Evolutionary conservation across 2,329 filamentous ascomycete species (phyloP), one percentile per base, ranked within the genome.

Genomic region (Fusarium xylarioides): DNA sequence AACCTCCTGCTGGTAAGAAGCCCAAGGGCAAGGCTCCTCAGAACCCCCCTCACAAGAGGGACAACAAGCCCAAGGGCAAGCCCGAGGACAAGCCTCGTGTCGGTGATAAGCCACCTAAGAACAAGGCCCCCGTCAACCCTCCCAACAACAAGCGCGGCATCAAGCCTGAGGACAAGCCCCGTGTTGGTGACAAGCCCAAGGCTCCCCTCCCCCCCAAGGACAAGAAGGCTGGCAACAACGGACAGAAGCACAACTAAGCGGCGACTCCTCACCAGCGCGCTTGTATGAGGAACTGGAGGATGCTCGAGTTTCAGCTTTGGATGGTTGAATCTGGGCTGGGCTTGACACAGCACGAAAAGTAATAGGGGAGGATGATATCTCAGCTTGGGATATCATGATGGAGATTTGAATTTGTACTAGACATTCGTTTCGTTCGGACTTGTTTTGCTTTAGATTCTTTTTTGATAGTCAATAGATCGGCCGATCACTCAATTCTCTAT

Each of bases 381-480:
- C n/a, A 11, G 15, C 11, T 28, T 26, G 26, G 2, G n/a, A 12
- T 18, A 16, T 14, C n/a, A 28, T 16, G 11, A 44, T 21, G 7
- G 26, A 16, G 18, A n/a, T 37, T 49, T 34, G 26, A 52, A 23
- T 7, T 53, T 53, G 62, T 38, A 63, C 57, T n/a, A 37, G 30
- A 43, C 55, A 37, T 40, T 63, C 57, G n/a, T 63, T 64, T 30
- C 2, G 23, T 21, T 32, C 42, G 30, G 30, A 62, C 11, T 30
- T 61, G 30, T 42, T 61, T 63, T 50, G 26, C 43, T 64, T 64
- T 30, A 6, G n/a, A 15, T 34, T 34, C 18, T 2, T 63, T 53
- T 64, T 44, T 19, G 11, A 28, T 35, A 65, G n/a, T 38, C 46
- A 63, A 65, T 63, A 63, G 58, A 65, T 65, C 62, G 62, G 62